Base-by-base conservation (phyloP, 2,329 filamentous ascomycete genomes). In the Stagonosporopsis vannaccii region DNA sequence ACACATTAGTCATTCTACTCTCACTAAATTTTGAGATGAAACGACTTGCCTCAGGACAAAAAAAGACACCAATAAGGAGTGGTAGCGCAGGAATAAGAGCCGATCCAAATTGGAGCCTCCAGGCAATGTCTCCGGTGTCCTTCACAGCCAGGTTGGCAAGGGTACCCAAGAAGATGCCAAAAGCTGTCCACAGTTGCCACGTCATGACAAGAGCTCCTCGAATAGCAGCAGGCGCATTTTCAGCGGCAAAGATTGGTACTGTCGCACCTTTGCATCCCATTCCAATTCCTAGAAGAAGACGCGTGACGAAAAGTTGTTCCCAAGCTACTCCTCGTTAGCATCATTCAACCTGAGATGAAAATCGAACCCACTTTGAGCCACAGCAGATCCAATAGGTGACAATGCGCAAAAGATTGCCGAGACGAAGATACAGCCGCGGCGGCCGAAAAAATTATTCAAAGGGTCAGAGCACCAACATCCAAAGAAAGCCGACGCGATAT, bases 121-220 rank as follows among this genome's bases (percentile, higher is more conserved):
- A 68, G 2, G 62, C 48, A 26, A 68, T 66, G 8, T 42, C 45
- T 6, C 63, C 73, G 11, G 69, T 71, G 36, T 75, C 66, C 60
- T 71, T 72, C 36, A 80, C 77, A 30, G 68, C 75, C 6, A 81
- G 68, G 36, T 77, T 56, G 76, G 13, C 78, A 73, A 17, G 75
- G 66, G 19, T 73, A 3, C 79, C 79, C 0, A 81, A 67, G 66
- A 81, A 79, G 59, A 82, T 82, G 1, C 79, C 79, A 45, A 81
- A 76, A 1, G 73, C 72, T 0, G 73, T 75, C 74, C 75, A 78
- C 44, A 80, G 71, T 47, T 81, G 78, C 78, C 78, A 81, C 26
- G 69, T 71, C 78, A 80, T 81, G 25, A 80, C 79, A 0, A 81
- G 66, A 12, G 76, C 79, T 22, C 82, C 82, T 51, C 81, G 77